Base-by-base conservation (phyloP, 208 protist genomes). In the Eutreptiella sp. region DNA sequence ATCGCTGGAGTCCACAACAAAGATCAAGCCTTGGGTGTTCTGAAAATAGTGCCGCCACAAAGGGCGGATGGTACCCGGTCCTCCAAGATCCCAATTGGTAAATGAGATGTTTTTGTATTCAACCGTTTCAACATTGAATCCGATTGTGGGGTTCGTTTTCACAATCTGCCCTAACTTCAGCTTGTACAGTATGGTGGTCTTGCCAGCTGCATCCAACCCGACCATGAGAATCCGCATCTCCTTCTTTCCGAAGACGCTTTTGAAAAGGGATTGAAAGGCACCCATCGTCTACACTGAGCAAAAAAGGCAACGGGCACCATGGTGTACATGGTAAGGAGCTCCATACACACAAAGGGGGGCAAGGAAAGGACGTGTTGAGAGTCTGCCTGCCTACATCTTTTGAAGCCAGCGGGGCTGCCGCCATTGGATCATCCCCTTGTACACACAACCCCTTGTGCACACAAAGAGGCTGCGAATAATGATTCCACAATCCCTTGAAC, bases 131-230 rank as follows among this genome's bases (percentile, higher is more conserved):
- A 98, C 91, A 73, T 97, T 94, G 76, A 97, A 88, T 33, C 92
- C 92, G 61, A 97, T 94, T 38, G 94, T 98, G 7, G 94, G 94
- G 47, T 97, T 94, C n/a, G 89, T 96, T n/a, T 79, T 87, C 45
- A 89, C 83, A 43, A 95, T 87, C 73, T 97, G 91, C 36, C 89
- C 92, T 3, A 97, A 83, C 76, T 98, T 97, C 38, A 97, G 80
- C 74, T 97, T 96, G 85, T 97, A 97, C 11, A 98, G 78, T 46
- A 97, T 93, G 24, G 90, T 96, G 19, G 95, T 98, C 77, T 98
- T 98, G 57, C 95, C 95, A 19, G 93, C 91, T 45, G 83, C 93
- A 80, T 98, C 95, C 21, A 99, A 83, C 19, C 95, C 95, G 16
- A 98, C 80, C 87, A 99, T 96, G n/a, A 98, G 75, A 58, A 98